These are phyloP conservation scores for Populus nigra DNA, from an alignment of 345 rosid species.

Conservation along the genomic window DNA sequence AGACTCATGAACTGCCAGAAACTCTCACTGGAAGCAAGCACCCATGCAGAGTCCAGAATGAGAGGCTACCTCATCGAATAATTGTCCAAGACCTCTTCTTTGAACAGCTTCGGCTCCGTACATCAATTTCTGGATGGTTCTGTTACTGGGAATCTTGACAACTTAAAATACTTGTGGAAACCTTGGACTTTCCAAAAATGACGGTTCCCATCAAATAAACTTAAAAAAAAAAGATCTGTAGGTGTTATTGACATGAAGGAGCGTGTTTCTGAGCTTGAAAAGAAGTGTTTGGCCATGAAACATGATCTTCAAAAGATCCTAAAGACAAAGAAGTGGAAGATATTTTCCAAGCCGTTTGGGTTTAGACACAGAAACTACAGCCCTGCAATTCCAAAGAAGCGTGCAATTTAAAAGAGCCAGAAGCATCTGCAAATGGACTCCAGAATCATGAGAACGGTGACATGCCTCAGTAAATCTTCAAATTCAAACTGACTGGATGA, in stretches of 20 bases:
- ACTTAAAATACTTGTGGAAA: conserved; percentile 16
- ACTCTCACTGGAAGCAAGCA: conserved; percentile 72
- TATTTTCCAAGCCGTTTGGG: conserved; percentile 47
- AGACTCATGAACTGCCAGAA: conserved; percentile 76
- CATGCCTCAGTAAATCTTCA: conserved; percentile 15
- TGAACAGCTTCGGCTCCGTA: conserved; percentile 52
- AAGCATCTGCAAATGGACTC: conserved; percentile 15
- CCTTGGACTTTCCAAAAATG: conserved; percentile 9
- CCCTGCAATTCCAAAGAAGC: conserved; percentile 49
- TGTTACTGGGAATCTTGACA: conserved; percentile 26
- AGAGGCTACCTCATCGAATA: conserved; percentile 74
- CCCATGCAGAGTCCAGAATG: conserved; percentile 81
- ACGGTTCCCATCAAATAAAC: conserved; percentile 1
- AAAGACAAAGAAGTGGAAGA: conserved; percentile 26
- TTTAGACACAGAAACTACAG: conserved; percentile 52
- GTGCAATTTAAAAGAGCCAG: conserved; percentile 25
- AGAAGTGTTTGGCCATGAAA: conserved; percentile 24
- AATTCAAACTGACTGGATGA: conserved; percentile 4
- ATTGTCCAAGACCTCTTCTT: conserved; percentile 90
- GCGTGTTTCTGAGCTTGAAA: conserved; percentile 23
- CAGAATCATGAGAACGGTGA: conserved; percentile 26
- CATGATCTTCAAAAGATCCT: conserved; percentile 27
- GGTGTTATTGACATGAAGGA: conserved; percentile 19
- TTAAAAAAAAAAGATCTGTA: background rate
- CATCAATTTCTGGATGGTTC: conserved; percentile 35